These are phyloP conservation scores for Lactarius hengduanensis DNA, from an alignment of 768 basidiomycete species.

Conservation along the genomic window DNA sequence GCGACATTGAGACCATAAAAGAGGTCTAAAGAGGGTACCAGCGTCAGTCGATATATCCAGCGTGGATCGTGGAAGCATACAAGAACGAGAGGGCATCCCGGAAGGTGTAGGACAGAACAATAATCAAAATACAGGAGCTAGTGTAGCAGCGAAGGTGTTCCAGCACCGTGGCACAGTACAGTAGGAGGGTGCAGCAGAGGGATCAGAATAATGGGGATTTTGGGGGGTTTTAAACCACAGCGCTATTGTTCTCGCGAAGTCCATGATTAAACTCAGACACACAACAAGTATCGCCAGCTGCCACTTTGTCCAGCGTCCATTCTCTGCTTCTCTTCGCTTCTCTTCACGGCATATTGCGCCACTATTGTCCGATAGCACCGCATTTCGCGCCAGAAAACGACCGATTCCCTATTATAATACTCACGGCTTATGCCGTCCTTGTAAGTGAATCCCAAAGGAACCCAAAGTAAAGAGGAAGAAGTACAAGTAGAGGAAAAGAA, in stretches of 20 bases:
- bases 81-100: slow-evolving; percentile 20
- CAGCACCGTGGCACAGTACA: slow-evolving; percentile 26
- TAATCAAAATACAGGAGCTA: neutral
- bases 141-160: slow-evolving; percentile 14
- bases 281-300: neutral
- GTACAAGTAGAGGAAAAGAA: neutral
- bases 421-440: slow-evolving; percentile 7
- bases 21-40: slow-evolving; percentile 39
- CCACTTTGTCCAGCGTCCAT: neutral
- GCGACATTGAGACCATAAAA: slow-evolving; percentile 81
- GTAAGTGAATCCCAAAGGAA: slow-evolving; percentile 1
- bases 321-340: slow-evolving; percentile 4
- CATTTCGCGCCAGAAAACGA: neutral
- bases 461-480: neutral
- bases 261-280: slow-evolving; percentile 3
- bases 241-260: neutral
- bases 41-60: neutral
- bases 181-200: neutral
- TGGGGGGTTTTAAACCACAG: slow-evolving; percentile 1
- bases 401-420: neutral
- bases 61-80: slow-evolving; percentile 6
- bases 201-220: neutral
- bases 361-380: neutral
- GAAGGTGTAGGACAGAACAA: neutral
- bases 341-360: neutral